Percentiles rank a stretch among this genome's conserved stretches.
phyloP scores from a whole-genome alignment of 805 yeast genomes.

The Gaillardinia entomophila region DNA sequence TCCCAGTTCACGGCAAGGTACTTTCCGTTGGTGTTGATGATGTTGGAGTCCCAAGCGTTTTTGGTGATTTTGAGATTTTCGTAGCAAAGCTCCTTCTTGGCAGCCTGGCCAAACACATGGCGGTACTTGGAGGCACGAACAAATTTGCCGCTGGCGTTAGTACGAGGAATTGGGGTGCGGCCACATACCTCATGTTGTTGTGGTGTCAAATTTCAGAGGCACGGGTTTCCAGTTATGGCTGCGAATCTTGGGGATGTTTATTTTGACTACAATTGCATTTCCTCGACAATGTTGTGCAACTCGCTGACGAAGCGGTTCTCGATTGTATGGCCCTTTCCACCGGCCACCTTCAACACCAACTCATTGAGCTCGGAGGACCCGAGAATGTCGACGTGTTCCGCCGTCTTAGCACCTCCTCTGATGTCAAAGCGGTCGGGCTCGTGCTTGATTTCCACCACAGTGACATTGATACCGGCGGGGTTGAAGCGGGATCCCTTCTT shows the following conservation, averaged over 20 bases:
- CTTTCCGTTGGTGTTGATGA: slow-evolving; percentile 81
- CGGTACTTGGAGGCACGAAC: slow-evolving; percentile 96
- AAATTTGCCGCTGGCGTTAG: slow-evolving; percentile 59
- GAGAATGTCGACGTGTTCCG: slow-evolving; percentile 94
- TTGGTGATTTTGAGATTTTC: slow-evolving; percentile 76
- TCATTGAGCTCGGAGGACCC: slow-evolving; percentile 94
- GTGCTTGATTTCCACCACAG: slow-evolving; percentile 83
- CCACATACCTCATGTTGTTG: background rate
- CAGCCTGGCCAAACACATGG: slow-evolving; percentile 90
- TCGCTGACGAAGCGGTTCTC: slow-evolving; percentile 53
- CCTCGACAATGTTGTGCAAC: slow-evolving; percentile 55
- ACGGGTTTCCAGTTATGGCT: background rate
- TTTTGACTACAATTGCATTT: slow-evolving; percentile 38
- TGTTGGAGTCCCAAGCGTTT: slow-evolving; percentile 95
- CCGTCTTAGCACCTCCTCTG: slow-evolving; percentile 95
- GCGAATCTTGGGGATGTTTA: background rate
- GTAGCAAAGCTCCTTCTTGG: slow-evolving; percentile 62
- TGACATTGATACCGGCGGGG: slow-evolving; percentile 72
- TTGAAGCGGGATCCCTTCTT: slow-evolving; percentile 59
- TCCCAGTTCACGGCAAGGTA: slow-evolving; percentile 88
- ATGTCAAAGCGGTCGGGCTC: slow-evolving; percentile 93
- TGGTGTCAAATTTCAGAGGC: background rate
- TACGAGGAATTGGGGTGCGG: background rate
- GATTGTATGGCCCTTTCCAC: slow-evolving; percentile 71
- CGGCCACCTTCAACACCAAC: slow-evolving; percentile 70